phyloP scores from a whole-genome alignment of 371 early-diverging fungal genomes.

The Mortierella sp. region DNA sequence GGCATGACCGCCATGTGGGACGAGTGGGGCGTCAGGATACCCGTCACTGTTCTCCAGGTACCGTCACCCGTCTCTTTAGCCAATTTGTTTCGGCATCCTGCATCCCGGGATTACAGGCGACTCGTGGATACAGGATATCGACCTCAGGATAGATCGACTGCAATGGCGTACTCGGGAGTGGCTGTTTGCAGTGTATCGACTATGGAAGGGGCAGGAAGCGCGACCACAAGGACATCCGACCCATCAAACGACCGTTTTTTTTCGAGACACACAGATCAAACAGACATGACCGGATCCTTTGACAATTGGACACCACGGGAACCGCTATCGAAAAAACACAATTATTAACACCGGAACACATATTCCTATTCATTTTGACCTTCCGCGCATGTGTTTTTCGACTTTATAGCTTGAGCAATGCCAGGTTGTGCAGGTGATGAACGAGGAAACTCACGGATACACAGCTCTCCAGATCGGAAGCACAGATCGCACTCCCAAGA shows the following conservation, averaged over 20 bases:
- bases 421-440: slow-evolving; percentile 78
- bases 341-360: background rate
- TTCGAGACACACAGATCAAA: background rate
- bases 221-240: no score
- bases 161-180: no score
- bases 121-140: background rate
- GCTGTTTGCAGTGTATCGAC: no score
- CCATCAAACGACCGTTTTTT: background rate
- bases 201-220: no score
- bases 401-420: slow-evolving; percentile 74
- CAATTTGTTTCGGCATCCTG: no score
- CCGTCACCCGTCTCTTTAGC: background rate
- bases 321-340: background rate
- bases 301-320: no score
- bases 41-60: slow-evolving; percentile 95
- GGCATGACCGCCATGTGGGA: slow-evolving; percentile 97
- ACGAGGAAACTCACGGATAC: slow-evolving; percentile 74
- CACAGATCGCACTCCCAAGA: slow-evolving; percentile 72
- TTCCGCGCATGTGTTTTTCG: no score
- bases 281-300: no score
- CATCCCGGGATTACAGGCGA: background rate
- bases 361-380: no score
- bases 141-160: no score
- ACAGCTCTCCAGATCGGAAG: slow-evolving; percentile 87
- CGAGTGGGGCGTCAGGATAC: slow-evolving; percentile 91